These are phyloP conservation scores for Afroboletus lepidellus DNA, from an alignment of 1,284 basidiomycete species.

Conservation along the genomic window DNA sequence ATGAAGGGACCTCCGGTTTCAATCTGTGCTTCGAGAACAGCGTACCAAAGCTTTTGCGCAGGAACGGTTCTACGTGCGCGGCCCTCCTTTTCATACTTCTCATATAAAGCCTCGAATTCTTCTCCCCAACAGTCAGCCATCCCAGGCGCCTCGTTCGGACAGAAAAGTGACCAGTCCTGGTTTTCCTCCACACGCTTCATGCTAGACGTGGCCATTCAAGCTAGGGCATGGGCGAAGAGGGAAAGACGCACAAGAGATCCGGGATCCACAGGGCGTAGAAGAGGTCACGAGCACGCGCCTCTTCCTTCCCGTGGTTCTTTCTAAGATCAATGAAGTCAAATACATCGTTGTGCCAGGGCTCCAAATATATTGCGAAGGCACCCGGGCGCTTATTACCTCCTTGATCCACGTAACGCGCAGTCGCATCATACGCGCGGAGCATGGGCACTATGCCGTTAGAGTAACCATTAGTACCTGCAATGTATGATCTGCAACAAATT, in stretches of 20 bases:
- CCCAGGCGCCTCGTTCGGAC: slow-evolving; percentile 93
- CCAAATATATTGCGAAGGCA: slow-evolving; percentile 96
- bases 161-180: slow-evolving; percentile 95
- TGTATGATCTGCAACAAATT: slow-evolving; percentile 62
- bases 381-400: slow-evolving; percentile 99
- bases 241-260: slow-evolving; percentile 82
- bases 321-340: slow-evolving; percentile 98
- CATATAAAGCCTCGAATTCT: slow-evolving; percentile 90
- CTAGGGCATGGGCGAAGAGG: not conserved
- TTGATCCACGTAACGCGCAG: slow-evolving; percentile 98
- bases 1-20: slow-evolving; percentile 99
- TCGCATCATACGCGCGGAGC: slow-evolving; percentile 98
- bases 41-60: slow-evolving; percentile 99
- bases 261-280: slow-evolving; percentile 99
- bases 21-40: slow-evolving; percentile 94
- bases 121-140: slow-evolving; percentile 89
- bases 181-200: slow-evolving; percentile 92
- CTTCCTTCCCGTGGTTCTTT: slow-evolving; percentile 99
- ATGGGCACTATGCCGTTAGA: slow-evolving; percentile 99
- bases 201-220: slow-evolving; percentile 39
- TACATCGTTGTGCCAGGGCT: slow-evolving; percentile 97
- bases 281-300: slow-evolving; percentile 93
- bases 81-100: slow-evolving; percentile 89
- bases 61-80: slow-evolving; percentile 86
- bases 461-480: slow-evolving; percentile 95